Evolutionary conservation across 2,329 filamentous ascomycete genomes (phyloP), one percentile per base, ranked within the genome.

Genomic region (Sarocladium strictum): DNA sequence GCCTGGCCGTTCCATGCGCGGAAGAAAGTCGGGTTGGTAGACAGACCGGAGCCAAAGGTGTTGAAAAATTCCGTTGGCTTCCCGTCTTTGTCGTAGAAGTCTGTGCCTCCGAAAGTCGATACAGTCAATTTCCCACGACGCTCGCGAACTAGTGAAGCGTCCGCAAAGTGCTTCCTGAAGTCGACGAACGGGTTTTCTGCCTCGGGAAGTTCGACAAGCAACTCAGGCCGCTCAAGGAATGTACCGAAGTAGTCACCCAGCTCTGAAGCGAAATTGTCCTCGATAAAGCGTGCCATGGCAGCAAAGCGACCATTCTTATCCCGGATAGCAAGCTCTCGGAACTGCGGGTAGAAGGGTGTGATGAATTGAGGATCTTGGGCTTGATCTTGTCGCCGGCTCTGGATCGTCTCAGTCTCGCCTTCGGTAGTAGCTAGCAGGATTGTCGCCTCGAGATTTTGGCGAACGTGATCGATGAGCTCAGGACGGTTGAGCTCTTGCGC

Each of bases 21-120:
- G 52, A 60, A 60, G 35, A 60, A 41, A 33, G 57, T 58, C 49
- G 58, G 58, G 54, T 60, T 60, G 14, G 58, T 60, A 23, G 58
- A 60, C 11, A 60, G 56, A 15, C 58, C 58, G 14, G 57, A 58
- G 27, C 54, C 58, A 53, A 58, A 60, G 49, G 53, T 51, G 56
- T 60, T 58, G 51, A 57, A 59, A 23, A 60, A 55, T 21, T 52
- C 32, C 12, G 57, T 55, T 56, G 55, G 54, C 50, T 58, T 26
- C 17, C 57, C 57, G 2, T 53, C 21, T n/a, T 32, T 40, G 54
- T 56, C 41, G 55, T 56, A 60, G 55, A 56, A 60, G 54, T 60
- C 58, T 23, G 58, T 54, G 3, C 58, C 58, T 21, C 58, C 58
- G 29, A 60, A 60, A 3, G 38, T 56, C 7, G 58, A 56, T 15